Evolutionary conservation across 352 stramenopile genomes (phyloP).

Genomic region (Pythium scleroteichum): DNA sequence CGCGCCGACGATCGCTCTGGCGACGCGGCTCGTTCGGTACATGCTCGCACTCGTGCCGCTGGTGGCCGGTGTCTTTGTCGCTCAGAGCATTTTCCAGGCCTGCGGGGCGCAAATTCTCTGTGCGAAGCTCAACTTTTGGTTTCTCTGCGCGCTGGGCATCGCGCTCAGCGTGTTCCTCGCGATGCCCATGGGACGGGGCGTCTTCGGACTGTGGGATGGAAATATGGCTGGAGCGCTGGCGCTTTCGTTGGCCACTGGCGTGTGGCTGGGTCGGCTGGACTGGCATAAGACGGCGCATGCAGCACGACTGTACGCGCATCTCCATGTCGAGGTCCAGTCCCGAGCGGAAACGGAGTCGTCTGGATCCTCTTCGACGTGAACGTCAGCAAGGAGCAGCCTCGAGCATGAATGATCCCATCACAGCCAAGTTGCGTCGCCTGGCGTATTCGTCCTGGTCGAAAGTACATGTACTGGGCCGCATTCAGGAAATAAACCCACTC

Average conservation of each 20-base stretch:
- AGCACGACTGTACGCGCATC: conserved; percentile 41
- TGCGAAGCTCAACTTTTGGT: conserved; percentile 56
- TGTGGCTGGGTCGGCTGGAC: conserved; percentile 52
- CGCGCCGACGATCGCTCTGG: conserved; percentile 30
- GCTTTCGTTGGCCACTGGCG: conserved; percentile 37
- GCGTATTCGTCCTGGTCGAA: no score
- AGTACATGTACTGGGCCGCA: no score
- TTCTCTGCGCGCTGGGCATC: conserved; percentile 48
- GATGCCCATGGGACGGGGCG: conserved; percentile 39
- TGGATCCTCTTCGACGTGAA: no score
- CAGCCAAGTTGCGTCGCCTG: no score
- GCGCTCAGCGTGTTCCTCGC: conserved; percentile 49
- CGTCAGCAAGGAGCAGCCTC: no score
- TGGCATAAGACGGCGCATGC: conserved; percentile 61
- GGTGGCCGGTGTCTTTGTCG: conserved; percentile 37
- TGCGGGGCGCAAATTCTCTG: conserved; percentile 55
- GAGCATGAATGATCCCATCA: no score
- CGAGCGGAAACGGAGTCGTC: conserved; percentile 1
- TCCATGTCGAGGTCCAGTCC: conserved; percentile 31
- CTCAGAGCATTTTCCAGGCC: conserved; percentile 50
- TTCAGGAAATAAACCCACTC: neutral
- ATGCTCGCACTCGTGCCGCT: conserved; percentile 40
- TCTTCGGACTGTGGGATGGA: conserved; percentile 62
- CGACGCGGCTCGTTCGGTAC: conserved; percentile 36
- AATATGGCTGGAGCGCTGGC: conserved; percentile 45